Base-by-base conservation (phyloP, 2,329 filamentous ascomycete genomes). In the Talaromyces piceae region DNA sequence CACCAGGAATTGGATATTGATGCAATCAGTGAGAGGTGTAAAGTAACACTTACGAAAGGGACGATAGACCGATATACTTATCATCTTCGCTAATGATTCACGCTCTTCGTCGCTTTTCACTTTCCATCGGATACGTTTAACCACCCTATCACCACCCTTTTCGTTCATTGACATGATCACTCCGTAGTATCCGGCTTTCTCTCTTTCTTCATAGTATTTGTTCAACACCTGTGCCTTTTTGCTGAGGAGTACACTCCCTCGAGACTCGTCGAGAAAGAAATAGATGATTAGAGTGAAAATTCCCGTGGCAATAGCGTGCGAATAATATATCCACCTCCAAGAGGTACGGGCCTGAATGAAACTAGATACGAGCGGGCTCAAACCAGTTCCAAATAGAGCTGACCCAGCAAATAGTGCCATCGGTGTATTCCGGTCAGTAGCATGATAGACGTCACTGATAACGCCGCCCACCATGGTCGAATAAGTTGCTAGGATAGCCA, bases 391-490 rank as follows among this genome's bases (percentile, higher is more conserved):
- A 7, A 86, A 77, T 0, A 96, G 72, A 0, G 89, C 90, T 3
- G 77, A 22, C 22, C 39, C 39, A 9, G 83, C 84, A 65, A 91
- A 93, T 0, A 93, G 62, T 0, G 87, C 83, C 88, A 94, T 93
- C 0, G 88, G 86, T 0, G 83, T 87, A 59, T 93, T 93, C 23
- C 88, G 75, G 37, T 84, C 81, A 48, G 83, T 72, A 12, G 84
- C 81, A 45, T 82, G 78, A 71, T 88, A 93, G 49, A 93, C 77
- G 63, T 94, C 88, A 28, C 83, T 82, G 25, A 94, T 82, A 4
- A 94, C 84, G 3, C 88, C 88, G 6, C 88, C 88, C 0, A 91
- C 83, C 76, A 93, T 88, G 11, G 86, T 89, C 45, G 83, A 87
- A 62, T 91, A 91, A 0, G 75, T 44, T 12, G 50, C 31, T 37